Percentiles rank a stretch among this genome's conserved stretches.
phyloP scores from a whole-genome alignment of 2,329 filamentous ascomycete species.

The Pseudopithomyces chartarum region DNA sequence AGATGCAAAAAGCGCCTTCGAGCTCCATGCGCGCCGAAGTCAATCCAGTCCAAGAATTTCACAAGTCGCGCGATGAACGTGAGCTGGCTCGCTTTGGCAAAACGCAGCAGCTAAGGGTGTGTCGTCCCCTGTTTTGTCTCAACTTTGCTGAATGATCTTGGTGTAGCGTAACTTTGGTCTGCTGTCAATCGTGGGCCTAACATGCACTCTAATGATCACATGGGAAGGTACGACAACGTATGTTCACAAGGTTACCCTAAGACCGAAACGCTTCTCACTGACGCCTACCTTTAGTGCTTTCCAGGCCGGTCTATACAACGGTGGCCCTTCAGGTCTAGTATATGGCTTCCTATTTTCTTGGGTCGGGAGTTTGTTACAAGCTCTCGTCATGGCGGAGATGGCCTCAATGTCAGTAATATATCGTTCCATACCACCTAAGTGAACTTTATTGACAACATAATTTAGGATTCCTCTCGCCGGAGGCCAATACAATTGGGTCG shows the following conservation, averaged over 20 bases:
- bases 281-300: slow-evolving; percentile 16
- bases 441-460: too few species aligned
- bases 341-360: slow-evolving; percentile 12
- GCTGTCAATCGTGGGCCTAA: slow-evolving; percentile 20
- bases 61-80: not conserved
- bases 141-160: not conserved
- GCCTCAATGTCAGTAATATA: slow-evolving; percentile 22
- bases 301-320: slow-evolving; percentile 30
- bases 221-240: slow-evolving; percentile 22
- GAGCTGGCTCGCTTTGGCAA: not conserved
- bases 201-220: slow-evolving; percentile 21
- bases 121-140: not conserved
- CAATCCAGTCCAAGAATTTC: too few species aligned
- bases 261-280: not conserved
- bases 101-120: not conserved
- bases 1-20: too few species aligned
- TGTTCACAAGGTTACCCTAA: not conserved
- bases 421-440: too few species aligned
- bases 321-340: slow-evolving; percentile 17
- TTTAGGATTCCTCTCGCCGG: slow-evolving; percentile 27
- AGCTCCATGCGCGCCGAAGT: too few species aligned
- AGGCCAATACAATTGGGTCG: slow-evolving; percentile 45
- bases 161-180: slow-evolving; percentile 19
- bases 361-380: slow-evolving; percentile 3
- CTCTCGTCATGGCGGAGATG: slow-evolving; percentile 16